These are phyloP conservation scores for Calonectria leucothoes DNA, from an alignment of 2,329 filamentous ascomycete genomes.

Conservation along the genomic window DNA sequence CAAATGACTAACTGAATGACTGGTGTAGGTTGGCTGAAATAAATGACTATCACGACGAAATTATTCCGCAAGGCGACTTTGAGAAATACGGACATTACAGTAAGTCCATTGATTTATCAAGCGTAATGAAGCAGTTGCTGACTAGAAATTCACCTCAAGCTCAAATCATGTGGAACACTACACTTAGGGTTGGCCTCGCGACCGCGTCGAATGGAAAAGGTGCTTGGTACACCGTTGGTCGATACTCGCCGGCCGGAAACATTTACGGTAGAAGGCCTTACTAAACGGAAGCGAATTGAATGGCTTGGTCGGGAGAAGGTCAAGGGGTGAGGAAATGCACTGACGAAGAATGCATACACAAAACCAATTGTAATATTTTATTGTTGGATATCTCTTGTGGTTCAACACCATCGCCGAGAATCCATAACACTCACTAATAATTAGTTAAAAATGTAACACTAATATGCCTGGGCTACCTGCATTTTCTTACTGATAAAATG, in stretches of 20 bases:
- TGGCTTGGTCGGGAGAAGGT: too few relatives aligned
- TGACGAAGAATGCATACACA: neutral
- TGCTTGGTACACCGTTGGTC: constrained; percentile 47
- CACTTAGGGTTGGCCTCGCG: constrained; percentile 47
- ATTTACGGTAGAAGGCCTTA: constrained; percentile 43
- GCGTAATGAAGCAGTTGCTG: rapidly evolving
- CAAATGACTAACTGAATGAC: too few relatives aligned
- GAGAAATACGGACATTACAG: constrained; percentile 44
- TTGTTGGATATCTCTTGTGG: neutral
- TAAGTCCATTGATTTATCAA: constrained; percentile 18
- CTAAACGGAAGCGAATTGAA: constrained; percentile 7
- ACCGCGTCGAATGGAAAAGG: constrained; percentile 41
- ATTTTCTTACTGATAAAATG: neutral
- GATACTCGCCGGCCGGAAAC: constrained; percentile 49
- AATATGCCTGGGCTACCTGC: neutral
- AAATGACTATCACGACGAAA: constrained; percentile 31
- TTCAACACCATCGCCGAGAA: neutral
- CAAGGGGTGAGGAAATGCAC: neutral
- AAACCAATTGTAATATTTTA: neutral
- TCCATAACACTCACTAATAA: neutral
- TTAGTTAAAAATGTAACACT: neutral
- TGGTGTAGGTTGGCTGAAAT: constrained; percentile 30
- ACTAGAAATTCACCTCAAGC: constrained; percentile 19
- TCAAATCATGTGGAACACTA: constrained; percentile 46
- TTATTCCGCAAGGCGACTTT: constrained; percentile 37